These are phyloP conservation scores for Lentinula sp. DNA, from an alignment of 768 basidiomycete species.

Conservation along the genomic window DNA sequence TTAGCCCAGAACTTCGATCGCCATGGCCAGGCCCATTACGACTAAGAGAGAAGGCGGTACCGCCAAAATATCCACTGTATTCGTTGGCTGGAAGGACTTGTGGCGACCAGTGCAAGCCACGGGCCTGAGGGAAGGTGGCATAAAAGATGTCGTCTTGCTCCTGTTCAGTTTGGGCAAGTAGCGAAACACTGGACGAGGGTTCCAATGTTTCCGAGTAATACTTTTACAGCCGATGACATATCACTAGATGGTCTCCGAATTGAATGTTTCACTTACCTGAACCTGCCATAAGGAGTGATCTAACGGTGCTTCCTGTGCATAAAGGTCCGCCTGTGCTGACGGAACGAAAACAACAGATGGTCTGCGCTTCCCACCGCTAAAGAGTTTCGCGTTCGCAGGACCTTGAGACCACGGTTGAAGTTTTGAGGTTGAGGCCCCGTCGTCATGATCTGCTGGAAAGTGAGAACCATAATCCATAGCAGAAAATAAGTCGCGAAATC, in stretches of 20 bases:
- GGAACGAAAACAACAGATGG: not conserved
- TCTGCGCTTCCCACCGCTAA: not conserved
- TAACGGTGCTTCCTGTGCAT: not conserved
- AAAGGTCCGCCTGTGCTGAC: not conserved
- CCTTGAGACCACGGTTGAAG: not conserved
- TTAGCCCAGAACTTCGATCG: not conserved
- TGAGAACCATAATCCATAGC: constrained; percentile 2
- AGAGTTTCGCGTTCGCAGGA: not conserved
- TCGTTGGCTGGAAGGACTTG: constrained; percentile 5
- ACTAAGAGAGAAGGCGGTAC: constrained; percentile 9
- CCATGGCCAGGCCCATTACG: not conserved
- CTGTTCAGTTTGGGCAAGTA: constrained; percentile 27
- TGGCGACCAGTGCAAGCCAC: constrained; percentile 13
- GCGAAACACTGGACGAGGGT: constrained; percentile 9
- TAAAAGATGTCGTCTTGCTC: constrained; percentile 35
- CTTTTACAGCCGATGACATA: constrained; percentile 5
- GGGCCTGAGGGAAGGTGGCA: constrained; percentile 29
- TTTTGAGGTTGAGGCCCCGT: not conserved
- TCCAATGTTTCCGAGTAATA: constrained; percentile 5
- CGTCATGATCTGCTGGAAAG: not conserved
- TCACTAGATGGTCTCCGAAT: not conserved
- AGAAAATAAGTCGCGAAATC: not conserved
- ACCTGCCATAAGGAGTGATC: not conserved
- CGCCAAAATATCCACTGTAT: constrained; percentile 10
- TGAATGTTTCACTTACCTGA: not conserved